Evolutionary conservation across 2,329 filamentous ascomycete genomes (phyloP).

Genomic region (Trichoderma aggressivum): DNA sequence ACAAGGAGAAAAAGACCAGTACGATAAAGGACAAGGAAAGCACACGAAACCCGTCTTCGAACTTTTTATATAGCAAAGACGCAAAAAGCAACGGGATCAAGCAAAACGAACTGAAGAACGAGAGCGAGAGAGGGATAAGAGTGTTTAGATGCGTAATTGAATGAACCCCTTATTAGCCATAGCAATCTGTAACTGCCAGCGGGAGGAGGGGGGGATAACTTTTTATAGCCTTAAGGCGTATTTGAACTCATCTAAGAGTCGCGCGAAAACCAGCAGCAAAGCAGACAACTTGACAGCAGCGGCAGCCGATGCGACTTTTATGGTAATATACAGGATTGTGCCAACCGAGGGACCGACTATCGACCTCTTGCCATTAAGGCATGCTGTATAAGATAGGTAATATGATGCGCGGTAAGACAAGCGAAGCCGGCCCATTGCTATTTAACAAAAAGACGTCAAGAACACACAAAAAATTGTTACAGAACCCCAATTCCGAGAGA

Average conservation of each 20-base stretch:
- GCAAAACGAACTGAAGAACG: not conserved
- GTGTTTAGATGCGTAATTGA: conserved; percentile 3
- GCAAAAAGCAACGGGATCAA: not conserved
- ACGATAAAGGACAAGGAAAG: not conserved
- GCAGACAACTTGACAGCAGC: conserved; percentile 35
- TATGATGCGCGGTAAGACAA: conserved; percentile 25
- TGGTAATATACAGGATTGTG: conserved; percentile 56
- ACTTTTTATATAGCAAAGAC: not conserved
- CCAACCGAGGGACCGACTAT: conserved; percentile 36
- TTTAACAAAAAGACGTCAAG: conserved; percentile 25
- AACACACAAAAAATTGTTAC: conserved; percentile 24
- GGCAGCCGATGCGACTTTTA: conserved; percentile 46
- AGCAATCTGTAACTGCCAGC: conserved; percentile 26
- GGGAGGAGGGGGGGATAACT: conserved; percentile 26
- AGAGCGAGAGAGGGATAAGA: not conserved
- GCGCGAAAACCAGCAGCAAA: conserved; percentile 33
- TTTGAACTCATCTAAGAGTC: conserved; percentile 38
- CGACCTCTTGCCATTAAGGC: conserved; percentile 33
- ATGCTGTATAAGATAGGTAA: conserved; percentile 26
- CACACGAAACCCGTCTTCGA: not conserved
- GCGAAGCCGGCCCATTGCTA: conserved; percentile 28
- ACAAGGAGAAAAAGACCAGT: not conserved
- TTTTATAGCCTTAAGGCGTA: conserved; percentile 34
- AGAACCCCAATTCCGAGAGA: conserved; percentile 29
- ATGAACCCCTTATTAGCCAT: conserved; percentile 6